Base-by-base conservation (phyloP, 331 rosid genomes). In the Quercus lobata region DNA sequence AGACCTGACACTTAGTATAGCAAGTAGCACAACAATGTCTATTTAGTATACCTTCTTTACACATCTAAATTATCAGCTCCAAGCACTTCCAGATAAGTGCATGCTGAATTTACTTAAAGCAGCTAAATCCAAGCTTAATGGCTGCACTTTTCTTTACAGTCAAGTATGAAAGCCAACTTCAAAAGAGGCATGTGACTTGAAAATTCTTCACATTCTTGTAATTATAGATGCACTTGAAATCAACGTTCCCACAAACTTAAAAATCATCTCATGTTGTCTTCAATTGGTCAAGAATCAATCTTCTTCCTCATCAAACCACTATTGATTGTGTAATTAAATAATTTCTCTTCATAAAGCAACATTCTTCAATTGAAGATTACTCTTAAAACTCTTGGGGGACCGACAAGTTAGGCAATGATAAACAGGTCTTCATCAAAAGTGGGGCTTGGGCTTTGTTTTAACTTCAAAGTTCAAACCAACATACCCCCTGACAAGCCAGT, bases 401-500 rank as follows among this genome's bases (percentile, higher is more conserved):
- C 97, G 87, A 87, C 84, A 89, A 84, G 92, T 88, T 92, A 91
- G 79, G 90, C 95, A 85, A 85, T 75, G 90, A 81, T 88, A 89
- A 91, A 88, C 89, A 90, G 93, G 83, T 81, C 90, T 91, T 87
- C 93, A 86, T 89, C 97, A 89, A 91, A 91, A 73, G 83, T 85
- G 93, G 91, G 93, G 91, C 97, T 96, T 93, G 98, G 91, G 73
- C 97, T 96, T 49, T 93, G 99, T 86, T 92, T 91, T 89, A 96
- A 94, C 94, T 95, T 87, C 92, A 84, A 90, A 93, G 87, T 93
- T 94, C 97, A 89, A 96, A 90, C 96, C 96, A 96, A 95, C 89
- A 93, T 84, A 88, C 92, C 96, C 97, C 99, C 98, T 92, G 96
- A 96, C 95, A 96, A 95, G 88, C 98, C 97, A 91, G 90, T 93